A percentile compares a stretch with the other conserved stretches of the same genome.
These are phyloP conservation scores for Hemerocallis citrina DNA, from an alignment of 106 monocot genomes.

Conservation along the genomic window DNA sequence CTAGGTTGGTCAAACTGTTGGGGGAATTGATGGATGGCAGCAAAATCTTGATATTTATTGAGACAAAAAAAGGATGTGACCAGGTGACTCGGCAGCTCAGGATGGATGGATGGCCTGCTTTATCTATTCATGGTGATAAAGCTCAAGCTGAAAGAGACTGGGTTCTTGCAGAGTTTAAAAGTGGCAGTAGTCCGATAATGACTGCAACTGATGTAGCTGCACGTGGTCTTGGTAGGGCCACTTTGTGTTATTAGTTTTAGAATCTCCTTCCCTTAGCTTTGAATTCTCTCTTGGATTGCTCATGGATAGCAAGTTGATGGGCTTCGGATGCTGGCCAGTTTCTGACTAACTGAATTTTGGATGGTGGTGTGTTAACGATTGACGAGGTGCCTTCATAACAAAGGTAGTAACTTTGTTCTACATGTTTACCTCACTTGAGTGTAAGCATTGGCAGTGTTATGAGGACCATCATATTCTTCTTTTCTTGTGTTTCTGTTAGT, in stretches of 20 bases:
- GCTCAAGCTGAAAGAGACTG: conserved; percentile 93
- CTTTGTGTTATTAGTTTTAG: conserved; percentile 46
- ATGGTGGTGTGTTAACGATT: conserved; percentile 38
- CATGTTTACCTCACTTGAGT: conserved; percentile 40
- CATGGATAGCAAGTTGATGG: conserved; percentile 55
- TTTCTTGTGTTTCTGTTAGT: neutral
- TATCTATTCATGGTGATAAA: conserved; percentile 99
- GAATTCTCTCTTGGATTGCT: conserved; percentile 20
- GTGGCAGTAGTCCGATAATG: conserved; percentile 94
- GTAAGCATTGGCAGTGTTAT: conserved; percentile 63
- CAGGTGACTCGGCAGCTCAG: conserved; percentile 85
- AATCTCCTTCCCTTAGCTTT: conserved; percentile 26
- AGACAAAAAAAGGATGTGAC: conserved; percentile 97
- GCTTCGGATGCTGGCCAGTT: conserved; percentile 68
- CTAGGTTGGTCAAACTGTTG: conserved; percentile 72
- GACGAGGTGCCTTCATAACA: conserved; percentile 44
- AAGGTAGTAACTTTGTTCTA: conserved; percentile 59
- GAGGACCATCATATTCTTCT: conserved; percentile 12
- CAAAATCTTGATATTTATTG: conserved; percentile 78
- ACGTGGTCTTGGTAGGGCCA: conserved; percentile 97
- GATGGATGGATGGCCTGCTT: conserved; percentile 93
- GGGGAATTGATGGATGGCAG: conserved; percentile 86
- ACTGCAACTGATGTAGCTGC: conserved; percentile 99
- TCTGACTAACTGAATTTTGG: conserved; percentile 52
- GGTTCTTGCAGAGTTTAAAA: conserved; percentile 89